Evolutionary conservation across 495 filamentous ascomycete genomes (phyloP).

Genomic region (Extremus antarcticus): DNA sequence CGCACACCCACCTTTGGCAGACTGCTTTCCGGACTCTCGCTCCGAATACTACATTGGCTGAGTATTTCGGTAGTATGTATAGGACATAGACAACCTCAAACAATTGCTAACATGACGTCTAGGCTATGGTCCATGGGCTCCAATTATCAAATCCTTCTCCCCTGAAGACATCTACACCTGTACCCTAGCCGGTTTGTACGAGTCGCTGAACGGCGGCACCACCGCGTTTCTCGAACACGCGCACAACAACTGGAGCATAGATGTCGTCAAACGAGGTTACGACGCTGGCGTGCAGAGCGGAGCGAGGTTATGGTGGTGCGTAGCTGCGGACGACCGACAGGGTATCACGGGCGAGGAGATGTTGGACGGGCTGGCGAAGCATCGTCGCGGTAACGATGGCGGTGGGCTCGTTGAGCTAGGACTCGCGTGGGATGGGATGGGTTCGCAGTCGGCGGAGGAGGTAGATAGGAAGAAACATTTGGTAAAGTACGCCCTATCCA

Average conservation of each 20-base stretch:
- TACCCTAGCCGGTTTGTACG: conserved; percentile 41
- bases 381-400: not conserved
- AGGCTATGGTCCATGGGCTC: conserved; percentile 22
- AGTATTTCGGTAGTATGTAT: conserved; percentile 30
- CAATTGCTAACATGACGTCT: not conserved
- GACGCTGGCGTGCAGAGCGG: conserved; percentile 33
- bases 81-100: too few species aligned
- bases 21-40: conserved; percentile 37
- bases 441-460: not conserved
- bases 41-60: conserved; percentile 32
- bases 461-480: conserved; percentile 18
- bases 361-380: conserved; percentile 12
- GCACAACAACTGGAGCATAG: conserved; percentile 21
- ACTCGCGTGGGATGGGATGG: conserved; percentile 29
- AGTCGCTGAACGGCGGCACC: conserved; percentile 44
- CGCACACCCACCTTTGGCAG: conserved; percentile 50
- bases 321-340: conserved; percentile 21
- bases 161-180: conserved; percentile 44
- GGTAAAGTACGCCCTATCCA: not conserved
- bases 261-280: conserved; percentile 28
- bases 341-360: conserved; percentile 23
- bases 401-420: conserved; percentile 21
- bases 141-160: conserved; percentile 5
- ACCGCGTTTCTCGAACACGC: conserved; percentile 51
- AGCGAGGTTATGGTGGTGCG: conserved; percentile 34